phyloP scores from a whole-genome alignment of 2,329 filamentous ascomycete genomes.

The Didymella pomorum region DNA sequence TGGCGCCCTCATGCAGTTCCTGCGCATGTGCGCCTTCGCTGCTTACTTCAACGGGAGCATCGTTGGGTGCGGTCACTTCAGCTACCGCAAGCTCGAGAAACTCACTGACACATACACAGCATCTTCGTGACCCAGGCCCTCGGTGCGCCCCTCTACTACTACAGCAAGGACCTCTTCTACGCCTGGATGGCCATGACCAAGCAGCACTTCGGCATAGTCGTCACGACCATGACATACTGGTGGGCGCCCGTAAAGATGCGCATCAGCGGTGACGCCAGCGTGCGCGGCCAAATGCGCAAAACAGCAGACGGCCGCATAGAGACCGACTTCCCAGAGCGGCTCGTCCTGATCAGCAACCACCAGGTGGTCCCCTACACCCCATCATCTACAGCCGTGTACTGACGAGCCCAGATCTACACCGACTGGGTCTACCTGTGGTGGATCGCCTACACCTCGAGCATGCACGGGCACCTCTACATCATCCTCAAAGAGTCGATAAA shows the following conservation, averaged over 20 bases:
- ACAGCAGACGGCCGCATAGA: constrained; percentile 74
- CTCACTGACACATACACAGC: constrained; percentile 44
- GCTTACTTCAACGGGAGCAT: constrained; percentile 57
- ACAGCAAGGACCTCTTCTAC: constrained; percentile 79
- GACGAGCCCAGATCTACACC: constrained; percentile 70
- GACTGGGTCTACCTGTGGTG: constrained; percentile 97
- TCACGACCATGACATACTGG: constrained; percentile 81
- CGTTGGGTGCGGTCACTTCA: constrained; percentile 47
- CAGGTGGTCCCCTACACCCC: constrained; percentile 56
- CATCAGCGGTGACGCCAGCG: constrained; percentile 81
- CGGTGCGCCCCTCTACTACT: constrained; percentile 75
- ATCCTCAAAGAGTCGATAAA: constrained; percentile 89
- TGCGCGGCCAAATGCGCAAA: constrained; percentile 75
- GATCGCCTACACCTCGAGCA: constrained; percentile 78
- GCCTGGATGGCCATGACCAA: constrained; percentile 89
- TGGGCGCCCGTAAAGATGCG: constrained; percentile 83
- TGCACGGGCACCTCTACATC: constrained; percentile 88
- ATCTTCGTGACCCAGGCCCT: constrained; percentile 73
- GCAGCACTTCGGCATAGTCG: constrained; percentile 77
- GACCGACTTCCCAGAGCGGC: constrained; percentile 79
- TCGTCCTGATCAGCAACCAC: constrained; percentile 86
- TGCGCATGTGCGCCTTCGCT: constrained; percentile 56
- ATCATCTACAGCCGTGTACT: not conserved
- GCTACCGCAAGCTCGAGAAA: constrained; percentile 4
- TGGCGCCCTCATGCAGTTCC: constrained; percentile 52